A percentile compares a stretch with the other conserved stretches of the same genome.
These are phyloP conservation scores for Hylodesmum podocarpum DNA, from an alignment of 306 rosid genomes.

Conservation along the genomic window DNA sequence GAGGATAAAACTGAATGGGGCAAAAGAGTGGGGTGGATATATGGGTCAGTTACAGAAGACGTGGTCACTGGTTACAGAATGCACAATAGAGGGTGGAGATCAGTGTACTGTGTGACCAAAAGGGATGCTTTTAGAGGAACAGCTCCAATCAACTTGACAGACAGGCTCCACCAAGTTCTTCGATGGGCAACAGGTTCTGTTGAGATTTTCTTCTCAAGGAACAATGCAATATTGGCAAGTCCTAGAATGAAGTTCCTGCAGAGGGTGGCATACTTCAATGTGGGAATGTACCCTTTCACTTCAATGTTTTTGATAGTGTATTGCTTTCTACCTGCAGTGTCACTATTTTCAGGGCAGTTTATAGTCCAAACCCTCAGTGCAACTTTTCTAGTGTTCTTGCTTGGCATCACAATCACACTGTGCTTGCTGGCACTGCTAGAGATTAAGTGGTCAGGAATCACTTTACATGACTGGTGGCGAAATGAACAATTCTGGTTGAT, in stretches of 20 bases:
- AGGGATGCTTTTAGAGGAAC: conserved; percentile 83
- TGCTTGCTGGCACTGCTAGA: conserved; percentile 79
- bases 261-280: conserved; percentile 87
- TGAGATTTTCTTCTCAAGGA: conserved; percentile 79
- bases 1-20: conserved; percentile 96
- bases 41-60: conserved; percentile 93
- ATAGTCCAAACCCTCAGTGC: conserved; percentile 68
- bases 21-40: conserved; percentile 85
- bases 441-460: conserved; percentile 86
- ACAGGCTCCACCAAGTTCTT: conserved; percentile 83
- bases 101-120: conserved; percentile 78
- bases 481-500: conserved; percentile 89
- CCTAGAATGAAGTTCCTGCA: conserved; percentile 77
- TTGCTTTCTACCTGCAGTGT: conserved; percentile 79
- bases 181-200: conserved; percentile 93
- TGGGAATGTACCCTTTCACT: conserved; percentile 91
- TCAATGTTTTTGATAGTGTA: conserved; percentile 74
- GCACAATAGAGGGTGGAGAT: conserved; percentile 96
- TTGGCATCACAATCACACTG: conserved; percentile 69
- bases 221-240: conserved; percentile 75
- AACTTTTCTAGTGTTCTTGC: conserved; percentile 62
- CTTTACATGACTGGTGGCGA: conserved; percentile 87
- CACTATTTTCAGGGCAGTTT: conserved; percentile 80
- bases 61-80: conserved; percentile 86
- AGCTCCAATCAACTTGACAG: conserved; percentile 83